A percentile compares a stretch with the other conserved stretches of the same genome.
Evolutionary conservation across 2,329 filamentous ascomycete genomes (phyloP).

Genomic region (Leptographium flavum): DNA sequence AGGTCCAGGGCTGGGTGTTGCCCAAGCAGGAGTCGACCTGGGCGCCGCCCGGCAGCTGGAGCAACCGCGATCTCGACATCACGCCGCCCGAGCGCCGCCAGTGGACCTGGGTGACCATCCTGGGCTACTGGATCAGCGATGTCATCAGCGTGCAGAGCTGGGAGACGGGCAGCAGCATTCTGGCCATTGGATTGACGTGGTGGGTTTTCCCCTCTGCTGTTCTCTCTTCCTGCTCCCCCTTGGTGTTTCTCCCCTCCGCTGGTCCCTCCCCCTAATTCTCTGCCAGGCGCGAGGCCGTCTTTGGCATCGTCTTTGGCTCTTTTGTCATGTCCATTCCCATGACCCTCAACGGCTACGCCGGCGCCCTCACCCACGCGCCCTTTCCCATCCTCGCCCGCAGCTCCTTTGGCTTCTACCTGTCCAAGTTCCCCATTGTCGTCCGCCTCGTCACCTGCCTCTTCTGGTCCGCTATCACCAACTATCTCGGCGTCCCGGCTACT

Average conservation of each 20-base stretch:
- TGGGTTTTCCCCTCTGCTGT: background rate
- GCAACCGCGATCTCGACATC: conserved; percentile 11
- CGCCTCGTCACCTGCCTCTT: conserved; percentile 19
- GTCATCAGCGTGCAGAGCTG: conserved; percentile 13
- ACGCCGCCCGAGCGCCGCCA: conserved; percentile 10
- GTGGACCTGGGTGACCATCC: conserved; percentile 13
- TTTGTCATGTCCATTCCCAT: conserved; percentile 40
- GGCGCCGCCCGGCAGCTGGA: conserved; percentile 11
- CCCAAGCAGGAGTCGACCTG: conserved; percentile 12
- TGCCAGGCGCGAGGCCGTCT: conserved; percentile 34
- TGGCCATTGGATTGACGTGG: conserved; percentile 14
- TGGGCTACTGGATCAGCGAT: conserved; percentile 15
- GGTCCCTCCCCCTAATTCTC: conserved; percentile 27
- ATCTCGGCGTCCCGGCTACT: conserved; percentile 17
- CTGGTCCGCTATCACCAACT: conserved; percentile 21
- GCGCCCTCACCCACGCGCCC: conserved; percentile 28
- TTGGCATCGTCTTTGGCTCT: conserved; percentile 18
- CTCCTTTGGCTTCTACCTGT: conserved; percentile 19
- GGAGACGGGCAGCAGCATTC: conserved; percentile 12
- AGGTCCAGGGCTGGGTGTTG: conserved; percentile 14
- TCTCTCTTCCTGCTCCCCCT: no score
- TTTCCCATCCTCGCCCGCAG: conserved; percentile 20
- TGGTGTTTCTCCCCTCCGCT: background rate
- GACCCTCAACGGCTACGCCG: conserved; percentile 29
- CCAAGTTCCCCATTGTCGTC: conserved; percentile 16